Percentiles rank a stretch among this genome's conserved stretches.
phyloP scores from a whole-genome alignment of 371 early-diverging fungal genomes.

The Syncephalastrum monosporum region DNA sequence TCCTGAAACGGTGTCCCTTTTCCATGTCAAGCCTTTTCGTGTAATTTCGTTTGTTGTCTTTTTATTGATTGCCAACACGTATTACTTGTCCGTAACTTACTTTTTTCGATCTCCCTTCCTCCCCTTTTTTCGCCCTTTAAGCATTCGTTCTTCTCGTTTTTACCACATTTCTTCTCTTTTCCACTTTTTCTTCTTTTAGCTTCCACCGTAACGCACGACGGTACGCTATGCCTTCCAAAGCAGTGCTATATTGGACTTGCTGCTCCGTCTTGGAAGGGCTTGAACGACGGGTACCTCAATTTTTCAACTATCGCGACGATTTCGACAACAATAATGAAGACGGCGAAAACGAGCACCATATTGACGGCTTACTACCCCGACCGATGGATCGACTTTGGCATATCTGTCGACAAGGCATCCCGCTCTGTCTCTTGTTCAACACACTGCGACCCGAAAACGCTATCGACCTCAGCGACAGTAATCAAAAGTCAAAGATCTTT shows the following conservation, averaged over 20 bases:
- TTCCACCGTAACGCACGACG: not conserved
- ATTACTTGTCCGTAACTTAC: not conserved
- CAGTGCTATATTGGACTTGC: slow-evolving; percentile 62
- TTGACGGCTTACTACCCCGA: not conserved
- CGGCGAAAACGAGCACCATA: not conserved
- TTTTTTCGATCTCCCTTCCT: slow-evolving; percentile 1
- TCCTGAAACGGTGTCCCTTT: too few species aligned
- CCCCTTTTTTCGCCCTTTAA: slow-evolving; percentile 1
- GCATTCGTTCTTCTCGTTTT: slow-evolving; percentile 3
- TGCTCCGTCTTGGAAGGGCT: slow-evolving; percentile 53
- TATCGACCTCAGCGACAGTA: slow-evolving; percentile 48
- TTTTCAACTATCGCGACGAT: slow-evolving; percentile 42
- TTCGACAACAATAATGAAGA: not conserved
- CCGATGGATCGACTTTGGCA: slow-evolving; percentile 68
- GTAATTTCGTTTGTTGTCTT: too few species aligned
- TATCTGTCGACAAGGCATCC: slow-evolving; percentile 86
- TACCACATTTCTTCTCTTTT: slow-evolving; percentile 3
- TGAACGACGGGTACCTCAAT: slow-evolving; percentile 47
- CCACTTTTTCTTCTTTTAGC: slow-evolving; percentile 2
- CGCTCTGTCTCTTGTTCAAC: slow-evolving; percentile 82
- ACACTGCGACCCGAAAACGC: slow-evolving; percentile 61
- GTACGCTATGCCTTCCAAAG: slow-evolving; percentile 23
- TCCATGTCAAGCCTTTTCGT: too few species aligned
- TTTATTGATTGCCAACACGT: too few species aligned
- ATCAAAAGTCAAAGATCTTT: slow-evolving; percentile 70